phyloP scores from a whole-genome alignment of 352 stramenopile genomes.

The Globisporangium acanthophoron region DNA sequence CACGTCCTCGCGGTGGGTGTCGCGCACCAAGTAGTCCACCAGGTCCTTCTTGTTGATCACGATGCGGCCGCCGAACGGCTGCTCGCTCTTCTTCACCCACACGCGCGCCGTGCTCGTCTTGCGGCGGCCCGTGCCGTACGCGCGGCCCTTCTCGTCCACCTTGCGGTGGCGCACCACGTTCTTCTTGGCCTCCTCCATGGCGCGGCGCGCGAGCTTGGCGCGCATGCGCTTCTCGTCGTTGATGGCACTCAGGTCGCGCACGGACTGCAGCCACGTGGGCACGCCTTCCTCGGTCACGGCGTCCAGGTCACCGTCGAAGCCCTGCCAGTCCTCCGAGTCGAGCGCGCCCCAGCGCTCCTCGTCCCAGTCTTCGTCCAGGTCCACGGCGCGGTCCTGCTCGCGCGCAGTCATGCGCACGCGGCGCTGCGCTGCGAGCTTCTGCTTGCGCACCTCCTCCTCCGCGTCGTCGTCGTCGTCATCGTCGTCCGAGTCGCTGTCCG shows the following conservation, averaged over 20 bases:
- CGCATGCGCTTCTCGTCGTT: constrained; percentile 61
- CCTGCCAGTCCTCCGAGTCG: constrained; percentile 73
- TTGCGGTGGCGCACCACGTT: constrained; percentile 66
- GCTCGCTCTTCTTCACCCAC: constrained; percentile 85
- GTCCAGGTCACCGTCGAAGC: constrained; percentile 76
- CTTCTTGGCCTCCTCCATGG: constrained; percentile 67
- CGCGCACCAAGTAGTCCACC: constrained; percentile 90
- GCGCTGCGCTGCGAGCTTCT: constrained; percentile 9
- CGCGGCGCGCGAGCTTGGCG: constrained; percentile 57
- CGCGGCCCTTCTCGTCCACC: constrained; percentile 71
- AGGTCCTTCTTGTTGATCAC: constrained; percentile 94
- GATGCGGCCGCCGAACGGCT: constrained; percentile 84
- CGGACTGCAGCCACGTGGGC: constrained; percentile 75
- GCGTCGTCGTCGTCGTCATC: constrained; percentile 28
- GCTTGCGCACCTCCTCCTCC: constrained; percentile 15
- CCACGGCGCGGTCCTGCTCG: constrained; percentile 32
- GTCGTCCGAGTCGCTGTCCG: constrained; percentile 10
- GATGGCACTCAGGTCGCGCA: constrained; percentile 63
- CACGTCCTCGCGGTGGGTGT: constrained; percentile 87
- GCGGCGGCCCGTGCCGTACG: constrained; percentile 89
- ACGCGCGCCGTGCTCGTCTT: constrained; percentile 94
- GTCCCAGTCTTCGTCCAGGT: constrained; percentile 51
- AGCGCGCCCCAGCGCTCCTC: constrained; percentile 59
- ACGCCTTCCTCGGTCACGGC: constrained; percentile 71
- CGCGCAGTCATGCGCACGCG: constrained; percentile 15